Conservation (phyloP, 2,329 filamentous ascomycete species). For the Stagonosporopsis rhizophila region DNA sequence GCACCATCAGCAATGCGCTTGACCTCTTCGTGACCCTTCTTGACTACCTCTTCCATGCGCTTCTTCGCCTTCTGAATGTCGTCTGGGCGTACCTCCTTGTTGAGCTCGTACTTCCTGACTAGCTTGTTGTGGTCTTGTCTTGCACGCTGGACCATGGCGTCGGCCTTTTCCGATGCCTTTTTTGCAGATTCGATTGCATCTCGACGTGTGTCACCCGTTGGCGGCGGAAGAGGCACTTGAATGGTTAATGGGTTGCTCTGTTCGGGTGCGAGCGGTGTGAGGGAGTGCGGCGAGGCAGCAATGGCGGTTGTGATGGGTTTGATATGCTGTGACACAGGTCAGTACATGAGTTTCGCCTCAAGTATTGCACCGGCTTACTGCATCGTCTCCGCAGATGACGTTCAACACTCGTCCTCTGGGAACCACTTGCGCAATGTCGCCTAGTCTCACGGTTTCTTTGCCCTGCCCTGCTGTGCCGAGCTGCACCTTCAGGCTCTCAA, state of each 20-base stretch:
- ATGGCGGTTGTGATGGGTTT: constrained; percentile 63
- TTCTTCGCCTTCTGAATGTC: constrained; percentile 58
- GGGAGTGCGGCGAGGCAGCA: constrained; percentile 58
- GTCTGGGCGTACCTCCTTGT: constrained; percentile 55
- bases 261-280: constrained; percentile 60
- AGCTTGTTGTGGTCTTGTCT: constrained; percentile 59
- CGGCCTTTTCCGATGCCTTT: constrained; percentile 54
- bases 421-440: constrained; percentile 71
- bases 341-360: background rate
- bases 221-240: constrained; percentile 63
- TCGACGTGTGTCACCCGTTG: constrained; percentile 63
- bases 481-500: constrained; percentile 68
- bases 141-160: constrained; percentile 52
- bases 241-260: constrained; percentile 59
- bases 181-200: constrained; percentile 48
- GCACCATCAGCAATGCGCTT: constrained; percentile 58
- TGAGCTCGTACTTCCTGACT: constrained; percentile 53
- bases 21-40: constrained; percentile 56
- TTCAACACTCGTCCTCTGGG: constrained; percentile 68
- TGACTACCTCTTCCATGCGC: constrained; percentile 60
- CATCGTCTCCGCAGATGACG: constrained; percentile 69
- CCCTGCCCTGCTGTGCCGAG: constrained; percentile 55
- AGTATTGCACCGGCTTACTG: constrained; percentile 54
- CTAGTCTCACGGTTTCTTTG: constrained; percentile 62
- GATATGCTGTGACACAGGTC: constrained; percentile 54